A percentile compares a stretch with the other conserved stretches of the same genome.
These are phyloP conservation scores for Triticum dicoccoides DNA, from an alignment of 176 grass and related monocot species.

Conservation along the genomic window DNA sequence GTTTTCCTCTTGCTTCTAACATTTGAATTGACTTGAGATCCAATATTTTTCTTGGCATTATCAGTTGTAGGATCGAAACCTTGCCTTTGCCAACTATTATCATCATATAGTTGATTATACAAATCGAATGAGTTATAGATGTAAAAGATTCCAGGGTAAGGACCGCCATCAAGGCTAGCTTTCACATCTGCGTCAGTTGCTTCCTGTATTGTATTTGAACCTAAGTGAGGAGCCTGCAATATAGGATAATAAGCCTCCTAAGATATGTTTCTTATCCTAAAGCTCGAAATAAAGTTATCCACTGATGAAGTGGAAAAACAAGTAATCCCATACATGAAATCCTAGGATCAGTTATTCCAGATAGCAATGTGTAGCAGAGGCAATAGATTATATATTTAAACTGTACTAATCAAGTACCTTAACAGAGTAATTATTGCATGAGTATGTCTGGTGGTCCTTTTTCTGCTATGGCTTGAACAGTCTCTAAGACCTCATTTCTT, in stretches of 20 bases:
- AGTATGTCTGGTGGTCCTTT: neutral
- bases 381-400: neutral
- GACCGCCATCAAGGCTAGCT: conserved; percentile 29
- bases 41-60: conserved; percentile 47
- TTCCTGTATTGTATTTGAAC: conserved; percentile 22
- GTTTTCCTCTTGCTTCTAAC: conserved; percentile 54
- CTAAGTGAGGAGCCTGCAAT: conserved; percentile 52
- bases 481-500: neutral
- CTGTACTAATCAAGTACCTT: neutral
- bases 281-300: neutral
- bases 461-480: neutral
- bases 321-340: conserved; percentile 23
- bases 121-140: conserved; percentile 69
- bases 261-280: conserved; percentile 7
- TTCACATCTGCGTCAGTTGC: conserved; percentile 16
- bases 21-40: conserved; percentile 36
- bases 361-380: neutral
- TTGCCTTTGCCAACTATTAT: conserved; percentile 54
- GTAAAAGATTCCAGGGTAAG: conserved; percentile 44
- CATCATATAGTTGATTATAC: conserved; percentile 74
- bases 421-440: neutral
- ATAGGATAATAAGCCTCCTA: conserved; percentile 29
- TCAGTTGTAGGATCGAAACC: conserved; percentile 40
- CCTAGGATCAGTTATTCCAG: neutral
- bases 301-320: neutral